phyloP scores from a whole-genome alignment of 768 basidiomycete species.

The Mycena vitilis region DNA sequence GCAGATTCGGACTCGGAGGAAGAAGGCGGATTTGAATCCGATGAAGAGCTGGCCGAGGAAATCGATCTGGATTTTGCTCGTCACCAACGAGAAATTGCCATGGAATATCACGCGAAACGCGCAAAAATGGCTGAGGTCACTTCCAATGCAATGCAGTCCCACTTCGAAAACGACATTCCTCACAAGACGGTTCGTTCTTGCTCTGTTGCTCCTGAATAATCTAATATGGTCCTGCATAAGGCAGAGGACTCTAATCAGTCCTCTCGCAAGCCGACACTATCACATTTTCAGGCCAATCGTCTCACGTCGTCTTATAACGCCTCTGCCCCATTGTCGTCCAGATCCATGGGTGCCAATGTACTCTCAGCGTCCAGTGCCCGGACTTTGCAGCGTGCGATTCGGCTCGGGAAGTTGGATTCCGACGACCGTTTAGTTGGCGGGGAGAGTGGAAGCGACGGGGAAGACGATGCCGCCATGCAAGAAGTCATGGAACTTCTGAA shows the following conservation, averaged over 20 bases:
- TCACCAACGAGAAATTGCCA: slow-evolving; percentile 80
- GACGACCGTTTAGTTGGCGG: slow-evolving; percentile 61
- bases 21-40: slow-evolving; percentile 44
- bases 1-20: slow-evolving; percentile 44
- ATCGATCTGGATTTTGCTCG: slow-evolving; percentile 70
- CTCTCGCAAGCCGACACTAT: slow-evolving; percentile 61
- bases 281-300: slow-evolving; percentile 73
- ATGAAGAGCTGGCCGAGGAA: slow-evolving; percentile 58
- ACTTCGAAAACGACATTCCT: slow-evolving; percentile 54
- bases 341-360: slow-evolving; percentile 55
- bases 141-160: slow-evolving; percentile 61
- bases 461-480: slow-evolving; percentile 56
- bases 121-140: slow-evolving; percentile 65
- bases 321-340: slow-evolving; percentile 49
- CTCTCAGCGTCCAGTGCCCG: slow-evolving; percentile 58
- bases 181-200: slow-evolving; percentile 55
- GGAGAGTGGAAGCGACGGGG: slow-evolving; percentile 71
- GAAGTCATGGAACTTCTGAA: slow-evolving; percentile 64
- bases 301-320: slow-evolving; percentile 61
- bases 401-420: slow-evolving; percentile 66
- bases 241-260: slow-evolving; percentile 29
- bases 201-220: too few species aligned
- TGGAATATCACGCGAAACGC: slow-evolving; percentile 77
- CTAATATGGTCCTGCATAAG: slow-evolving; percentile 7
- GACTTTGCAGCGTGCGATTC: slow-evolving; percentile 63